These are phyloP conservation scores for Annulohypoxylon bovei DNA, from an alignment of 495 filamentous ascomycete genomes.

Conservation along the genomic window DNA sequence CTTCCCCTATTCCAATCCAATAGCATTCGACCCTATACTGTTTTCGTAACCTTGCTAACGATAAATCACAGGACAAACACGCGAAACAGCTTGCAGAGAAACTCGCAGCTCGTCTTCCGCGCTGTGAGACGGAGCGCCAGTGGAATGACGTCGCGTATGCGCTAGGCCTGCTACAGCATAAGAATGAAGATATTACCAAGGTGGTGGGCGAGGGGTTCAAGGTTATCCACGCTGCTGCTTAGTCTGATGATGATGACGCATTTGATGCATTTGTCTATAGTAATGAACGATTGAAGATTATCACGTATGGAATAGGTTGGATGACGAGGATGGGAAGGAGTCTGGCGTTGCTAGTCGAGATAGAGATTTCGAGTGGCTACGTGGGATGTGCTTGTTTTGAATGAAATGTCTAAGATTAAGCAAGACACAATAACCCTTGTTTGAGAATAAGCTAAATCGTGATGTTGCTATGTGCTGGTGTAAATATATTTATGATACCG, in stretches of 20 bases:
- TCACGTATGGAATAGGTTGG: constrained; percentile 2
- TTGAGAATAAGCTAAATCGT: too few relatives aligned
- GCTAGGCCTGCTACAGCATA: constrained; percentile 87
- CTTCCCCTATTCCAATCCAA: too few relatives aligned
- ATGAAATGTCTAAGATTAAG: neutral
- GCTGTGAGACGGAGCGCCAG: constrained; percentile 91
- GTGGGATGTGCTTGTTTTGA: neutral
- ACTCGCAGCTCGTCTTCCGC: constrained; percentile 82
- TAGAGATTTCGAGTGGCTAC: neutral
- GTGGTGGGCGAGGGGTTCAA: constrained; percentile 84
- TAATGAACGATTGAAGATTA: constrained; percentile 4
- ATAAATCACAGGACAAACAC: constrained; percentile 82
- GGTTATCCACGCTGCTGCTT: constrained; percentile 75
- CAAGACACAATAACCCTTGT: too few relatives aligned
- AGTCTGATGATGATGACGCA: constrained; percentile 20
- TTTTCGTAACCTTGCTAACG: constrained; percentile 11
- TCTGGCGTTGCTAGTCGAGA: constrained; percentile 18
- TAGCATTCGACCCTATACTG: too few relatives aligned
- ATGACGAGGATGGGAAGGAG: constrained; percentile 10
- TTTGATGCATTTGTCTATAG: neutral
- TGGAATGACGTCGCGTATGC: constrained; percentile 98
- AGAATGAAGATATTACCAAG: constrained; percentile 97
- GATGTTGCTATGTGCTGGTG: too few relatives aligned
- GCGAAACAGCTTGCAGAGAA: constrained; percentile 95
- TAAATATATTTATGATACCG: too few relatives aligned